These are phyloP conservation scores for Tolypocladium ophioglossoides DNA, from an alignment of 2,329 filamentous ascomycete species.

Conservation along the genomic window DNA sequence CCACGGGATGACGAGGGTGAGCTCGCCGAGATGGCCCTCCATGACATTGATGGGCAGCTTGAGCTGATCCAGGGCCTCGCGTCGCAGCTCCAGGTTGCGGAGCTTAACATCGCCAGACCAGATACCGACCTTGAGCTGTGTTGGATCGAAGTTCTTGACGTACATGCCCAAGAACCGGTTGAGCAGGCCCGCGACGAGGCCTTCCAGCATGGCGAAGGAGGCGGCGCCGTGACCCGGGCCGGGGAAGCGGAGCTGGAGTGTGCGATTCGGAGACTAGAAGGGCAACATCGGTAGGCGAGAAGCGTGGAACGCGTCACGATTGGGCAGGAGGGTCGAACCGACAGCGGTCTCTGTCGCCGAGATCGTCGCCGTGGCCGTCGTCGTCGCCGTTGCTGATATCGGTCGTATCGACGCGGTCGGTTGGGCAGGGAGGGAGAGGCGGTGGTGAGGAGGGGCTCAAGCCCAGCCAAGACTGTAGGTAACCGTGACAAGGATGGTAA, in stretches of 20 bases:
- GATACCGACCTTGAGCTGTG: constrained; percentile 96
- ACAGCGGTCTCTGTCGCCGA: not conserved
- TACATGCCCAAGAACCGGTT: constrained; percentile 99
- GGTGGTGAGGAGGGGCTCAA: not conserved
- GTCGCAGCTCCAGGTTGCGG: constrained; percentile 79
- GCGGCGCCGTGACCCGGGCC: constrained; percentile 63
- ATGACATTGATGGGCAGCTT: constrained; percentile 94
- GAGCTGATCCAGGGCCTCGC: constrained; percentile 93
- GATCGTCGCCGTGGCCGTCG: not conserved
- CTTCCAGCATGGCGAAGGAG: constrained; percentile 76
- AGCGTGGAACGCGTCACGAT: constrained; percentile 1
- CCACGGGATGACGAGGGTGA: constrained; percentile 93
- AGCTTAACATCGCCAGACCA: constrained; percentile 98
- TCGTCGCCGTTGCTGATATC: not conserved
- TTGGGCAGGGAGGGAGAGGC: not conserved
- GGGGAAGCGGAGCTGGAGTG: constrained; percentile 26
- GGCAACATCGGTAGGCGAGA: constrained; percentile 8
- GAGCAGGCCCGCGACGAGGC: constrained; percentile 89
- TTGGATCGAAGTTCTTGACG: constrained; percentile 97
- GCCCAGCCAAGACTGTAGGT: not conserved
- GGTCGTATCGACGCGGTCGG: not conserved
- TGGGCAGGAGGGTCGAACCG: not conserved
- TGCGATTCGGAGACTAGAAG: constrained; percentile 4
- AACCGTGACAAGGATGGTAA: not conserved
- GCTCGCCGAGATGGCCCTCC: constrained; percentile 83